Conservation (phyloP, 306 rosid species). For the Dryas alaskensis region DNA sequence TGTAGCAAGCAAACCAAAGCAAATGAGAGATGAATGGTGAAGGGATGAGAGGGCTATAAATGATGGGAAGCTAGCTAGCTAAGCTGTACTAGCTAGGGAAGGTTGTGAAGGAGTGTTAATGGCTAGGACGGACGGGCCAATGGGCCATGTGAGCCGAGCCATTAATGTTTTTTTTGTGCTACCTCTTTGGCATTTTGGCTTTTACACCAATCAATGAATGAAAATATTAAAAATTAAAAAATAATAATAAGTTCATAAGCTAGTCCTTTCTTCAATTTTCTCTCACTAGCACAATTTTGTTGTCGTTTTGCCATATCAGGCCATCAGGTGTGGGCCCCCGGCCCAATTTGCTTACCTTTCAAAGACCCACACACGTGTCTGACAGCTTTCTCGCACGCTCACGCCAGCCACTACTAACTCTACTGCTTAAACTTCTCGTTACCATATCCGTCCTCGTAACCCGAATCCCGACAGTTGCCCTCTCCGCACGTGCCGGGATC, state of each 20-base stretch:
- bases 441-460: slow-evolving; percentile 49
- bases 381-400: slow-evolving; percentile 48
- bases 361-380: slow-evolving; percentile 67
- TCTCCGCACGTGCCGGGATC: slow-evolving; percentile 31
- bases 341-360: slow-evolving; percentile 13
- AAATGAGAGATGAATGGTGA: slow-evolving; percentile 20
- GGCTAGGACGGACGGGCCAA: too few species aligned
- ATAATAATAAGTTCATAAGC: too few species aligned
- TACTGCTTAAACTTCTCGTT: background rate
- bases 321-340: slow-evolving; percentile 27
- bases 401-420: slow-evolving; percentile 27
- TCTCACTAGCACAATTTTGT: slow-evolving; percentile 28
- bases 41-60: slow-evolving; percentile 36
- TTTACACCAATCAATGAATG: background rate
- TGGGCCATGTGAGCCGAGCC: slow-evolving; percentile 53
- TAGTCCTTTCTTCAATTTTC: slow-evolving; percentile 3
- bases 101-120: slow-evolving; percentile 2
- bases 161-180: background rate
- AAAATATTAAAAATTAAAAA: too few species aligned
- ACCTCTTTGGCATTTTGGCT: background rate
- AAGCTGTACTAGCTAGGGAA: background rate
- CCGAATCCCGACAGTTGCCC: slow-evolving; percentile 47
- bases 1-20: background rate
- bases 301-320: slow-evolving; percentile 39
- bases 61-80: slow-evolving; percentile 17